Evolutionary conservation across 1,284 basidiomycete species (phyloP).

Genomic region (Puccinia novopanici): DNA sequence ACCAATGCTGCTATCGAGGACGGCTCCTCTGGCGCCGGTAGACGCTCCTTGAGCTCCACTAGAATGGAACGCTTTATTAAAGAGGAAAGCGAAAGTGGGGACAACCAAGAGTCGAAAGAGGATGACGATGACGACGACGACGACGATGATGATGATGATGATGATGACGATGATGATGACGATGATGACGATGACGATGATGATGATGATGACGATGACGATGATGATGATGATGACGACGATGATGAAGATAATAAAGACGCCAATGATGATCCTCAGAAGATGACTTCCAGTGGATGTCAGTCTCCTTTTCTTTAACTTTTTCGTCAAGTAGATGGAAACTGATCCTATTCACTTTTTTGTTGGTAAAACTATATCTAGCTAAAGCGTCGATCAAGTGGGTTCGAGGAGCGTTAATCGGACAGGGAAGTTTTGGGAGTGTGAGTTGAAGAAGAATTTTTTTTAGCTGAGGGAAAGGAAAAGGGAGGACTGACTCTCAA

Average conservation of each 20-base stretch:
- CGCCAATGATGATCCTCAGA: conserved; percentile 61
- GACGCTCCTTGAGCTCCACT: conserved; percentile 19
- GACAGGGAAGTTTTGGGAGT: conserved; percentile 91
- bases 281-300: conserved; percentile 70
- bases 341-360: conserved; percentile 14
- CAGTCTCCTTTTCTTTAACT: conserved; percentile 54
- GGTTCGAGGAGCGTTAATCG: conserved; percentile 98
- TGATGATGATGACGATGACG: conserved; percentile 56
- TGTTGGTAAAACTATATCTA: conserved; percentile 49
- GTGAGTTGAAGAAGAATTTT: conserved; percentile 61
- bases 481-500: conserved; percentile 43
- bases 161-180: conserved; percentile 58
- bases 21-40: neutral
- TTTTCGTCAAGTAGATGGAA: neutral
- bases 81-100: neutral
- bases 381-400: conserved; percentile 74
- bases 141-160: conserved; percentile 59
- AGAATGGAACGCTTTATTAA: neutral
- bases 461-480: conserved; percentile 33
- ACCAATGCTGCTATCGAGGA: neutral
- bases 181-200: conserved; percentile 56
- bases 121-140: conserved; percentile 57
- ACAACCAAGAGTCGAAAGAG: conserved; percentile 15
- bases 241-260: conserved; percentile 52
- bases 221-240: conserved; percentile 55